Evolutionary conservation across 768 basidiomycete species (phyloP).

Genomic region (Dictyophora rubrovolvata): DNA sequence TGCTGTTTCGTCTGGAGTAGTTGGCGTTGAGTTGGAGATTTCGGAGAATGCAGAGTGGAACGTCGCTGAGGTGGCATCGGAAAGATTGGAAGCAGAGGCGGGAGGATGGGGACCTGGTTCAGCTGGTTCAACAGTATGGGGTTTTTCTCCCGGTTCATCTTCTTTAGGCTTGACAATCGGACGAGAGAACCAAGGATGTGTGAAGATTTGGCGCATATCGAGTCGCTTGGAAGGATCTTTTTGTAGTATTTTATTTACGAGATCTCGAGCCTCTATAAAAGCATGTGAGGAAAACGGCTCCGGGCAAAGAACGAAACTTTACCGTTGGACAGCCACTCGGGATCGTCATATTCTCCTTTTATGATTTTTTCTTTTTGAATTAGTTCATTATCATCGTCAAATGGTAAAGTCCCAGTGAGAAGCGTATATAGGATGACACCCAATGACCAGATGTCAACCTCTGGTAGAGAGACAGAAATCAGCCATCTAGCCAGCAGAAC

Average conservation of each 20-base stretch:
- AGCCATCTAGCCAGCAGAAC: not conserved
- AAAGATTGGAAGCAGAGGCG: conserved; percentile 9
- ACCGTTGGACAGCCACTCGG: conserved; percentile 86
- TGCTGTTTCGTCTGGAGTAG: conserved; percentile 20
- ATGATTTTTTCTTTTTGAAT: conserved; percentile 81
- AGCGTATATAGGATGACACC: conserved; percentile 87
- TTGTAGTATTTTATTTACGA: conserved; percentile 68
- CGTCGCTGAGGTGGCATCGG: conserved; percentile 9
- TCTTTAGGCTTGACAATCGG: conserved; percentile 3
- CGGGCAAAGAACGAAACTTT: too few relatives aligned
- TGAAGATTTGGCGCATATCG: conserved; percentile 75
- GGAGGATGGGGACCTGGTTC: not conserved
- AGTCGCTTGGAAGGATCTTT: conserved; percentile 68
- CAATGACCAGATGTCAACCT: conserved; percentile 94
- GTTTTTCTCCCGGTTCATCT: conserved; percentile 8
- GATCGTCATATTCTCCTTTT: conserved; percentile 81
- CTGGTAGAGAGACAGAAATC: conserved; percentile 29
- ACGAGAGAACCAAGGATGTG: conserved; percentile 76
- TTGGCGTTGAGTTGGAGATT: conserved; percentile 18
- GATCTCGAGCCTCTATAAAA: conserved; percentile 66
- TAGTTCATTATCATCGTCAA: conserved; percentile 81
- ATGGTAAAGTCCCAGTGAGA: conserved; percentile 81
- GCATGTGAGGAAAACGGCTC: not conserved
- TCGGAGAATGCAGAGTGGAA: conserved; percentile 14
- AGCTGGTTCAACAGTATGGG: not conserved